These are phyloP conservation scores for Cercis canadensis DNA, from an alignment of 306 rosid species.

Conservation along the genomic window DNA sequence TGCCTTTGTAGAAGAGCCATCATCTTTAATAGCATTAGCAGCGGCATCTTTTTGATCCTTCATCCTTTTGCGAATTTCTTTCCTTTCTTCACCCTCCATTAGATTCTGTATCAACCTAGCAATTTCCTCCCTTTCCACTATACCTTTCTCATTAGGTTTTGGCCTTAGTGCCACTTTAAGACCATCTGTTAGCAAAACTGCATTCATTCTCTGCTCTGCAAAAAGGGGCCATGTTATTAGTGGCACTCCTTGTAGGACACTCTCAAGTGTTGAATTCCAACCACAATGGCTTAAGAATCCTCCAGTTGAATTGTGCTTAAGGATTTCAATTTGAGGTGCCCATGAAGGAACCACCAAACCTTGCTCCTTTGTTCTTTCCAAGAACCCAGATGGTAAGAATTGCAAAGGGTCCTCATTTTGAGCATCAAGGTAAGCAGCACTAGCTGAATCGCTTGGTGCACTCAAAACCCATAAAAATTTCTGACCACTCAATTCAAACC, in stretches of 20 bases:
- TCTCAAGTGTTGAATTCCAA: conserved; percentile 30
- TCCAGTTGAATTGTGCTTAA: conserved; percentile 8
- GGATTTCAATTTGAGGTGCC: conserved; percentile 32
- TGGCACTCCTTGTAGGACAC: conserved; percentile 13
- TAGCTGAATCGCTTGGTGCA: background rate
- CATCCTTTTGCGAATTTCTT: background rate
- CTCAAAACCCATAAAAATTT: conserved; percentile 24
- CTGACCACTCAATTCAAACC: conserved; percentile 11
- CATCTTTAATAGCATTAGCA: background rate
- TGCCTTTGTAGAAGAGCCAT: background rate
- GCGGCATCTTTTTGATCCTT: conserved; percentile 24
- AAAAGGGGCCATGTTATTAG: conserved; percentile 31
- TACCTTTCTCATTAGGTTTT: conserved; percentile 17
- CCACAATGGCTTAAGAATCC: conserved; percentile 33
- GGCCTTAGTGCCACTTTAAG: conserved; percentile 36
- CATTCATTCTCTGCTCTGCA: conserved; percentile 35
- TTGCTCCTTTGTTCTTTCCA: conserved; percentile 26
- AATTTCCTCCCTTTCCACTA: conserved; percentile 34
- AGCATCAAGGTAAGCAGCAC: background rate
- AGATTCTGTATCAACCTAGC: conserved; percentile 13
- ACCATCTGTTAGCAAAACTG: conserved; percentile 2
- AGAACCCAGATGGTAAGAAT: conserved; percentile 4
- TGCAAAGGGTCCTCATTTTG: conserved; percentile 15
- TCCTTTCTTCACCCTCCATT: conserved; percentile 36
- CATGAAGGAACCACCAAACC: conserved; percentile 25